A percentile compares a stretch with the other conserved stretches of the same genome.
Conservation (phyloP, 768 basidiomycete genomes). For the Kwoniella dejecticola region DNA sequence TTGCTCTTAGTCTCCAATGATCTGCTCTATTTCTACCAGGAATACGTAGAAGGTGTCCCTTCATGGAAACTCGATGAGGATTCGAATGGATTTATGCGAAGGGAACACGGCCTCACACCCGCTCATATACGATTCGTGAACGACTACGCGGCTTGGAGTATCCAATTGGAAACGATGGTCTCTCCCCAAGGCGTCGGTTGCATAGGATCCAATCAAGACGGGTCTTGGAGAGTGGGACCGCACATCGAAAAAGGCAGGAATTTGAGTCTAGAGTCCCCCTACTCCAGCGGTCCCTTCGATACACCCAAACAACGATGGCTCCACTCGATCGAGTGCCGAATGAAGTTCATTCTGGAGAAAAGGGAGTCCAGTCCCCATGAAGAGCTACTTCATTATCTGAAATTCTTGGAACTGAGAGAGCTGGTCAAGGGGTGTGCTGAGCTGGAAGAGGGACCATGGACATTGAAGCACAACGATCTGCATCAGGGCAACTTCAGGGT, state of each 20-base stretch:
- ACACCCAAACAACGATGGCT: slow-evolving; percentile 11
- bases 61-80: not conserved
- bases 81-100: not conserved
- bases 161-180: not conserved
- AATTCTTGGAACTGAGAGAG: slow-evolving; percentile 10
- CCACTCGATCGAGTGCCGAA: slow-evolving; percentile 4
- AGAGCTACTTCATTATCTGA: slow-evolving; percentile 10
- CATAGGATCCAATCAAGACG: not conserved
- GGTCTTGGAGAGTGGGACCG: slow-evolving; percentile 10
- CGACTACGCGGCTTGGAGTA: slow-evolving; percentile 10
- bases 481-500: slow-evolving; percentile 49
- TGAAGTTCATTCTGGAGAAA: slow-evolving; percentile 9
- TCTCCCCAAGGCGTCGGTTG: slow-evolving; percentile 16
- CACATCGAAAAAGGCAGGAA: not conserved
- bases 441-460: slow-evolving; percentile 17
- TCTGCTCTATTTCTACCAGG: slow-evolving; percentile 12
- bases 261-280: not conserved
- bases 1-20: not conserved
- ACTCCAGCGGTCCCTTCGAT: slow-evolving; percentile 2
- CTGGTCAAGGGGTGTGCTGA: slow-evolving; percentile 13
- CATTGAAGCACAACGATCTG: slow-evolving; percentile 38
- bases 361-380: not conserved
- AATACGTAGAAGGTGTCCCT: not conserved
- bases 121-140: not conserved
- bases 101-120: not conserved